Evolutionary conservation across 169 alveolate genomes (phyloP), one percentile per base, ranked within the genome.

Genomic region (Hepatocystis sp.): DNA sequence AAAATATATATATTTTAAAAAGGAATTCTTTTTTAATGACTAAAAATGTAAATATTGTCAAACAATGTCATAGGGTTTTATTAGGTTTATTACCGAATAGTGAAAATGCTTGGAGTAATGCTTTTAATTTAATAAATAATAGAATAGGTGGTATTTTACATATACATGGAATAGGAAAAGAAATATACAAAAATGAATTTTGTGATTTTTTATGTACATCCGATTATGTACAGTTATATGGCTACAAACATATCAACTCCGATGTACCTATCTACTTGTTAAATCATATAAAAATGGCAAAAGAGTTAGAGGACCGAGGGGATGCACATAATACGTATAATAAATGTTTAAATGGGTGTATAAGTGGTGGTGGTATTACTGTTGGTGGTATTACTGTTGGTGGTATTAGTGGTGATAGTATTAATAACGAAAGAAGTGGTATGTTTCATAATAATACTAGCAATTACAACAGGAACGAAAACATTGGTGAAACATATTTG

Each of bases 11-110:
- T 25, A 39, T 71, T 1, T 13, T 71, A 36, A 55, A 64, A 39
- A 40, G 36, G 36, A 44, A 71, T 39, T 71, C 86, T 0, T 71
- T 71, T 71, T 19, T 30, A 0, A 49, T 51, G 17, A 44, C 85
- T 36, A 60, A 90, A 15, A 63, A 68, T 85, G 90, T 67, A 10
- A 85, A 91, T 13, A 76, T 58, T 30, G 91, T 92, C 10, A 81
- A 46, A 27, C 55, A 51, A 23, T 71, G 86, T 42, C 86, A 93
- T 27, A 27, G 94, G 13, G 64, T 93, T 13, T 15, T 84, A 1
- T 78, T 93, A 23, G 96, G 96, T 1, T 81, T 93, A 15, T 23
- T 93, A 25, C 96, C 96, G 10, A 34, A 86, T 19, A 88, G 95
- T 28, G 47, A 52, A 40, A 40, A 44, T 0, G 94, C 93, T 36